Percentiles rank a stretch among this genome's conserved stretches.
Evolutionary conservation across 2,329 filamentous ascomycete species (phyloP).

Genomic region (Trichoderma sp.): DNA sequence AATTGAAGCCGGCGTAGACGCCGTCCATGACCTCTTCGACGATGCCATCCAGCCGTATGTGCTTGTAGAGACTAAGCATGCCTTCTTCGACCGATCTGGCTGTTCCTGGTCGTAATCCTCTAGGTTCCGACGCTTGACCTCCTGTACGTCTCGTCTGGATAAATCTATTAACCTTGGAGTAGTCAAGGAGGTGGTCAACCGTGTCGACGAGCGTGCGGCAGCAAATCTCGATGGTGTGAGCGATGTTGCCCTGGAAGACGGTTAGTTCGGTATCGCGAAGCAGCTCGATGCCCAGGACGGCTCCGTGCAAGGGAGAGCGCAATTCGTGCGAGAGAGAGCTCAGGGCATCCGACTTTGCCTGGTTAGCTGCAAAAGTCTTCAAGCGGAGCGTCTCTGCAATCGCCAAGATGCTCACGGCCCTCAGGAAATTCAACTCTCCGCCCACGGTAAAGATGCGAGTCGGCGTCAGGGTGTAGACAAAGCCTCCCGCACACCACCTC

Average conservation of each 20-base stretch:
- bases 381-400: constrained; percentile 58
- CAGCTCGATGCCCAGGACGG: constrained; percentile 56
- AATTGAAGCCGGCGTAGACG: constrained; percentile 48
- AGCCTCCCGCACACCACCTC: constrained; percentile 51
- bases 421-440: constrained; percentile 53
- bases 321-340: constrained; percentile 63
- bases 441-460: constrained; percentile 47
- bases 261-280: constrained; percentile 53
- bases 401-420: constrained; percentile 54
- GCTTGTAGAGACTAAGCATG: constrained; percentile 28
- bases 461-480: constrained; percentile 49
- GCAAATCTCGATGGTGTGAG: constrained; percentile 53
- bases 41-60: constrained; percentile 42
- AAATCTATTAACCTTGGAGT: constrained; percentile 55
- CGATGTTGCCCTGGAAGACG: constrained; percentile 48
- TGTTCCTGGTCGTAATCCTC: constrained; percentile 7
- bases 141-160: constrained; percentile 16
- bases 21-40: constrained; percentile 51
- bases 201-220: constrained; percentile 55
- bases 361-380: constrained; percentile 40
- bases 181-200: constrained; percentile 55
- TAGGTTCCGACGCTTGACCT: neutral
- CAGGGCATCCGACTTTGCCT: constrained; percentile 59
- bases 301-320: constrained; percentile 61
- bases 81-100: constrained; percentile 20